A percentile compares a stretch with the other conserved stretches of the same genome.
Conservation (phyloP, 306 rosid species). For the Luffa acutangula region DNA sequence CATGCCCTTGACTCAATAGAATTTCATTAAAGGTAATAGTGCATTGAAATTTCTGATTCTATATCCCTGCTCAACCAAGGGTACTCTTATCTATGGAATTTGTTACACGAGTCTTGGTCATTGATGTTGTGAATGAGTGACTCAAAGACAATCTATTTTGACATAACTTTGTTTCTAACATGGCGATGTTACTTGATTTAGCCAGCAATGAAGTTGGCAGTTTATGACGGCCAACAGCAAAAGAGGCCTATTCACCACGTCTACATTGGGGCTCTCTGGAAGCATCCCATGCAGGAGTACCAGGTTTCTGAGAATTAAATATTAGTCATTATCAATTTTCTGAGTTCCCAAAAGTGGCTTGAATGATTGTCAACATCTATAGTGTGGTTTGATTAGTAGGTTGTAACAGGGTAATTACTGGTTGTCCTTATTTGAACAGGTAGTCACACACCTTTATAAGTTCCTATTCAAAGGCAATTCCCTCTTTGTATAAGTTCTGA, state of each 20-base stretch:
- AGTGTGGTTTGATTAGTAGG: not conserved
- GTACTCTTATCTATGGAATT: slow-evolving; percentile 29
- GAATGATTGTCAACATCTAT: not conserved
- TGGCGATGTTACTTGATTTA: slow-evolving; percentile 33
- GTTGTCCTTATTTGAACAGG: not conserved
- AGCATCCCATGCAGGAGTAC: slow-evolving; percentile 31
- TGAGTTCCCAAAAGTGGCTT: slow-evolving; percentile 22
- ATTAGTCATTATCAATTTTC: slow-evolving; percentile 25
- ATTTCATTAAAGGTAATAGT: slow-evolving; percentile 18
- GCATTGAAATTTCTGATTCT: slow-evolving; percentile 32
- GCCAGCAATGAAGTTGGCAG: slow-evolving; percentile 28
- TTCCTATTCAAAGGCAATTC: not conserved
- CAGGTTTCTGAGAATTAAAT: slow-evolving; percentile 28
- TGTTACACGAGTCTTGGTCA: slow-evolving; percentile 24
- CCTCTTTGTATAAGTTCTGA: not conserved
- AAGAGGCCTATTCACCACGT: slow-evolving; percentile 76
- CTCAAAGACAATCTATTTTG: slow-evolving; percentile 36
- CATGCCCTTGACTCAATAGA: slow-evolving; percentile 30
- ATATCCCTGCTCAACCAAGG: slow-evolving; percentile 35
- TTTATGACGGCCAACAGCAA: slow-evolving; percentile 28
- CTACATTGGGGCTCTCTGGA: slow-evolving; percentile 24
- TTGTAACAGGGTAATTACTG: not conserved
- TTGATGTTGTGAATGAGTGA: slow-evolving; percentile 32
- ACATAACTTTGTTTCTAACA: slow-evolving; percentile 35
- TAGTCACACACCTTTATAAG: not conserved